Base-by-base conservation (phyloP, 2,329 filamentous ascomycete species). In the Alternaria ventricosa region DNA sequence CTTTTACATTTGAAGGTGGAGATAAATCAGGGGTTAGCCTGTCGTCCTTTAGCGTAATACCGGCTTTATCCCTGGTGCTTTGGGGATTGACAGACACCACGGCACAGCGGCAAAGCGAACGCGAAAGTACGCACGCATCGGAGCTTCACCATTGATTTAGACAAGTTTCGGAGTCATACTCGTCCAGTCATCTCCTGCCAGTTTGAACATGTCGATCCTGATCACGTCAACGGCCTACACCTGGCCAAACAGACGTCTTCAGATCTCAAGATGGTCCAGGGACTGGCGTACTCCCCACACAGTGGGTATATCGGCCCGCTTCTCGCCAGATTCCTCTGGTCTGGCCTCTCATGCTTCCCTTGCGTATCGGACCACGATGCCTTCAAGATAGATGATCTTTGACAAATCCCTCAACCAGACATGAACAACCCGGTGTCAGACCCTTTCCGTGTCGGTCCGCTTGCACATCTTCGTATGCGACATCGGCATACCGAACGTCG, bases 401-500 rank as follows among this genome's bases (percentile, higher is more conserved):
- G 44, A 30, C 27, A 59, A 27, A 51, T 46, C 11, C 18, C 13
- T 44, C 30, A 47, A 15, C 60, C 54, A 62, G 27, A 33, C 23
- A 55, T 12, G 36, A 41, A 41, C 36, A 47, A 12, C 8, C 23
- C 12, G 30, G 36, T 45, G 8, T 6, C 22, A 27, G 20, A 33
- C 13, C 25, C 18, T n/a, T 36, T 47, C 55, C 12, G 47, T 22
- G 51, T 60, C 68, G 65, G 69, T 60, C 59, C 67, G 61, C 54
- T 44, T 25, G 50, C 36, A 36, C 36, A 36, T 47, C 27, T 5
- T 30, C 53, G 41, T 55, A 57, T 66, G 65, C 65, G 58, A 13
- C 44, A 55, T 68, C 69, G 69, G 71, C 56, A 70, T 70, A 60
- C 71, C 71, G 69, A 70, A 46, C 15, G 15, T 33, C 51, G 54